Conservation (phyloP, 75 land plant species). For the Larix kaempferi region DNA sequence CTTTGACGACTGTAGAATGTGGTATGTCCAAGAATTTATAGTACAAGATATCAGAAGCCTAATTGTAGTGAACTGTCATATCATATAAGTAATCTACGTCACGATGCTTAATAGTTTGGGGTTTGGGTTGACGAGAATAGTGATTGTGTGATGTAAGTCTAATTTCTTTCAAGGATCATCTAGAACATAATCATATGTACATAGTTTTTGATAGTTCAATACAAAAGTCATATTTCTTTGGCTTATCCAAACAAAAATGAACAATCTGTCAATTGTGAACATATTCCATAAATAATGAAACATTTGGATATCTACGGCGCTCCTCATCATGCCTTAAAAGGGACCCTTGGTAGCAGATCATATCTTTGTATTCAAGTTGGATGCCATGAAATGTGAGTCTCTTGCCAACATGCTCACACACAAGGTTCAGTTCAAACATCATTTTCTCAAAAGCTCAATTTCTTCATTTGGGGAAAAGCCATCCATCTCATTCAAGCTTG, state of each 20-base stretch:
- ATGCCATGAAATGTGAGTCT: slow-evolving; percentile 61
- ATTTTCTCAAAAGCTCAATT: slow-evolving; percentile 95
- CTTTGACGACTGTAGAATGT: slow-evolving; percentile 81
- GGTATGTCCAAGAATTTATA: slow-evolving; percentile 97
- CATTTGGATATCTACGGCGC: slow-evolving; percentile 75
- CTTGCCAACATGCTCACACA: slow-evolving; percentile 93
- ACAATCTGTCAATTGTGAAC: slow-evolving; percentile 94
- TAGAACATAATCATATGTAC: slow-evolving; percentile 88
- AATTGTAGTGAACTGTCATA: no score
- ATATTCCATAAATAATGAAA: slow-evolving; percentile 91
- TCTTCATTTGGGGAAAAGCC: slow-evolving; percentile 81
- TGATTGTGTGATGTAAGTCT: slow-evolving; percentile 97
- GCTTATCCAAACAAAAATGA: slow-evolving; percentile 86
- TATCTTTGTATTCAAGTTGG: slow-evolving; percentile 99
- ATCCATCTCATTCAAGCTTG: slow-evolving; percentile 81
- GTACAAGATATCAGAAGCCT: slow-evolving; percentile 96
- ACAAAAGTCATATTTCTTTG: slow-evolving; percentile 91
- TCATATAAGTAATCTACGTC: no score
- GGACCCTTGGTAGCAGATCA: slow-evolving; percentile 84
- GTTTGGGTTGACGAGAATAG: no score
- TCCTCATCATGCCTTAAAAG: slow-evolving; percentile 46
- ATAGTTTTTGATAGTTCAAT: slow-evolving; percentile 87
- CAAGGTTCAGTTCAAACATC: slow-evolving; percentile 92
- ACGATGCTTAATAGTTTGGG: no score
- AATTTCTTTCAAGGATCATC: slow-evolving; percentile 89